Evolutionary conservation across 2,329 filamentous ascomycete species (phyloP).

Genomic region (Rutstroemia sp.): DNA sequence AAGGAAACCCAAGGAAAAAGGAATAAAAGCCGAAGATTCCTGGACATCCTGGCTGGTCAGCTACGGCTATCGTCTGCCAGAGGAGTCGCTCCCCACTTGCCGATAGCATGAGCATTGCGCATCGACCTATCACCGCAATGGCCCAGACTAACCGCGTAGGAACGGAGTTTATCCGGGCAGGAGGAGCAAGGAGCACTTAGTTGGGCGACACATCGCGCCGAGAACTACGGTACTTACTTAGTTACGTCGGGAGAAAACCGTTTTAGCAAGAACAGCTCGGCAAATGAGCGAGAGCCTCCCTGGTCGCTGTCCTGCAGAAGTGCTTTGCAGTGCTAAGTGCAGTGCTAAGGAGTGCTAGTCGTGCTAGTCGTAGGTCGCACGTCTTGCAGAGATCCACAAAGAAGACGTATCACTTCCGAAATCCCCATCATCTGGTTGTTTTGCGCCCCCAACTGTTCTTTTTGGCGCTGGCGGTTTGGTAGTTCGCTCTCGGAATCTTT

Average conservation of each 20-base stretch:
- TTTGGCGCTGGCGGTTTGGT: neutral
- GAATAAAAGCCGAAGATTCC: neutral
- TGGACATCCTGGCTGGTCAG: neutral
- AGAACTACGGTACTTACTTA: no score
- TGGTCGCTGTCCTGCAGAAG: no score
- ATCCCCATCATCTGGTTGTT: conserved; percentile 4
- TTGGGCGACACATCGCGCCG: no score
- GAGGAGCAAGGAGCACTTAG: neutral
- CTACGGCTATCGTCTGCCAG: neutral
- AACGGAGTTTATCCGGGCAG: neutral
- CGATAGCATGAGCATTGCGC: neutral
- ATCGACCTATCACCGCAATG: neutral
- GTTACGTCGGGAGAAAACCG: no score
- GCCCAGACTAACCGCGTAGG: neutral
- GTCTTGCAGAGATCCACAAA: neutral
- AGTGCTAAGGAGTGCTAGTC: no score
- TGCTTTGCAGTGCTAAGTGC: no score
- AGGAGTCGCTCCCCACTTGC: neutral
- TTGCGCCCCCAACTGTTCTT: conserved; percentile 6
- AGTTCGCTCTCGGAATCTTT: neutral
- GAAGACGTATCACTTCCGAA: conserved; percentile 1
- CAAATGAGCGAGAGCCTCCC: no score
- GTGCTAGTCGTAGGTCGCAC: neutral
- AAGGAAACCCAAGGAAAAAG: neutral
- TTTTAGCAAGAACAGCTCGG: no score